Evolutionary conservation across 2,329 filamentous ascomycete genomes (phyloP).

Genomic region (Coniochaeta ligniaria): DNA sequence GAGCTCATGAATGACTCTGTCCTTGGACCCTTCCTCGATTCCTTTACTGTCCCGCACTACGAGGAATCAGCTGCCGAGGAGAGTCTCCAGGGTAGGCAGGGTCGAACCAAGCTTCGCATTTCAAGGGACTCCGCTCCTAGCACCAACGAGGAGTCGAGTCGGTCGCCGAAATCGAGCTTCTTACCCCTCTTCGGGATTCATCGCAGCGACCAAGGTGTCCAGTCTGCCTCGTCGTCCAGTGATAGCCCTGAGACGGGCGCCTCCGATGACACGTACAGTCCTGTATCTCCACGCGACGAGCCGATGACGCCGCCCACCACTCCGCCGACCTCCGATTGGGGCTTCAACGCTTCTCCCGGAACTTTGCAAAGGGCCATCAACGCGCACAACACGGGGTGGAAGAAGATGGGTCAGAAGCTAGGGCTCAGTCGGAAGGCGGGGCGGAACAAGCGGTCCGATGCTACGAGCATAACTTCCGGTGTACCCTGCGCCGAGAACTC

Average conservation of each 20-base stretch:
- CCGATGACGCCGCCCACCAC: constrained; percentile 70
- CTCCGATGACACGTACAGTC: constrained; percentile 59
- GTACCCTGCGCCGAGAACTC: constrained; percentile 26
- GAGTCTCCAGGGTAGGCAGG: constrained; percentile 25
- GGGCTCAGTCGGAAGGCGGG: constrained; percentile 46
- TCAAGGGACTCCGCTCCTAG: constrained; percentile 25
- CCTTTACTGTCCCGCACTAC: constrained; percentile 32
- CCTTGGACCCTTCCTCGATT: constrained; percentile 83
- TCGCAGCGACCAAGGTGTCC: constrained; percentile 26
- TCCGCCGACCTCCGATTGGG: constrained; percentile 56
- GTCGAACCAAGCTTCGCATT: constrained; percentile 30
- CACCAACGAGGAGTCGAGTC: constrained; percentile 26
- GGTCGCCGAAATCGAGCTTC: constrained; percentile 36
- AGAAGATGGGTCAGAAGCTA: constrained; percentile 55
- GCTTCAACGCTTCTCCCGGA: constrained; percentile 43
- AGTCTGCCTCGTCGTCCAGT: constrained; percentile 36
- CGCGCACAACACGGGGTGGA: constrained; percentile 53
- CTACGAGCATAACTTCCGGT: constrained; percentile 26
- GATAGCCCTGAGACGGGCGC: constrained; percentile 39
- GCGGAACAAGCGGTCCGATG: constrained; percentile 35
- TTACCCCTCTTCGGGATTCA: constrained; percentile 33
- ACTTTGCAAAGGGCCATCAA: constrained; percentile 46
- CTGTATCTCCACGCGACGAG: constrained; percentile 50
- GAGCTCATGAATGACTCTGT: constrained; percentile 98
- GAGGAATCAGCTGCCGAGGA: constrained; percentile 17